phyloP scores from a whole-genome alignment of 2,329 filamentous ascomycete genomes.

The Geosmithia putterillii region DNA sequence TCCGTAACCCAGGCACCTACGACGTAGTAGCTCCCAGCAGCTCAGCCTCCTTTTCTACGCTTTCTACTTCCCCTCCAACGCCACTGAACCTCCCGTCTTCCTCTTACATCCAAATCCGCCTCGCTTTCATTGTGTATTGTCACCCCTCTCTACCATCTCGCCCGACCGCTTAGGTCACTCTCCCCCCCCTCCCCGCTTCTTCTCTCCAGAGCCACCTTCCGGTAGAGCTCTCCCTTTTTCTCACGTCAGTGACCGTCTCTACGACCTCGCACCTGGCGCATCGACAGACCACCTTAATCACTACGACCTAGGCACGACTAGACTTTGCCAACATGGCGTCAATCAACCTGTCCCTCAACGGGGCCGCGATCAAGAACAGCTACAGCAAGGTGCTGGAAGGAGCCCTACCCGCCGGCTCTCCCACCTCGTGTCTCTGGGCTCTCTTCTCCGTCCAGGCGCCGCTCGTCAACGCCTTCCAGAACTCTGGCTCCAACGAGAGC shows the following conservation, averaged over 20 bases:
- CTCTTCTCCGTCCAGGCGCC: conserved; percentile 89
- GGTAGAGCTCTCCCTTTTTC: not conserved
- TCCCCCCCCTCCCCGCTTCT: not conserved
- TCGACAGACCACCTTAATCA: not conserved
- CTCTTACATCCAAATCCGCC: not conserved
- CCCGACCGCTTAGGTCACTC: not conserved
- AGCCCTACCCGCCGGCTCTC: conserved; percentile 45
- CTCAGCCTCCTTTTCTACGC: conserved; percentile 3
- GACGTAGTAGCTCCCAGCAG: conserved; percentile 1
- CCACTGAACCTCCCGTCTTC: not conserved
- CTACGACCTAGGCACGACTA: not conserved
- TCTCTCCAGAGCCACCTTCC: not conserved
- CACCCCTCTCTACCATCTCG: not conserved
- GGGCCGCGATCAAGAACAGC: conserved; percentile 75
- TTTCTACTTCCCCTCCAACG: not conserved
- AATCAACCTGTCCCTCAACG: conserved; percentile 67
- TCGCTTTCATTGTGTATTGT: not conserved
- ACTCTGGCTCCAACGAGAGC: conserved; percentile 77
- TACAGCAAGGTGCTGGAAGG: conserved; percentile 49
- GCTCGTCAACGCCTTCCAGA: conserved; percentile 85
- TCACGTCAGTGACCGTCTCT: no score
- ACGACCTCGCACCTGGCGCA: no score
- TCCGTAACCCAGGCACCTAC: not conserved
- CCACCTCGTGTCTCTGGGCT: conserved; percentile 86
- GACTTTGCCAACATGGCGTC: conserved; percentile 52